phyloP scores from a whole-genome alignment of 495 filamentous ascomycete genomes.

The Penicillium nucicola region DNA sequence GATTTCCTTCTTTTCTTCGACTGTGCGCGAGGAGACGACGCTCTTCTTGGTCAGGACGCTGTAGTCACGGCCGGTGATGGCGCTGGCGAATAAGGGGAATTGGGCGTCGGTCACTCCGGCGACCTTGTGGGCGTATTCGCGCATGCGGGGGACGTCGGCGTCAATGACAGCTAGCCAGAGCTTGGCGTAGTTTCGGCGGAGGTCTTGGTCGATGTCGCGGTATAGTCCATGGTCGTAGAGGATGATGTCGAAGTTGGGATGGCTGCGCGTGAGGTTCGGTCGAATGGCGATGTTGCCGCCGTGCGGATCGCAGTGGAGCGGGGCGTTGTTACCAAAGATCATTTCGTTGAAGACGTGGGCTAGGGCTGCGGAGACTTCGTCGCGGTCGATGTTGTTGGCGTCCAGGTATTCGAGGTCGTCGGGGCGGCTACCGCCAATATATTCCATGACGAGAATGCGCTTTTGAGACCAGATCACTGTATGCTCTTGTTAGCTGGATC shows the following conservation, averaged over 20 bases:
- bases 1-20: conserved; percentile 77
- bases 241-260: conserved; percentile 92
- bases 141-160: conserved; percentile 77
- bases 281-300: conserved; percentile 96
- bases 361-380: conserved; percentile 92
- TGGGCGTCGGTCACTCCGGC: conserved; percentile 88
- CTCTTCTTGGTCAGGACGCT: conserved; percentile 59
- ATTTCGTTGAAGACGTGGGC: conserved; percentile 98
- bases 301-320: conserved; percentile 96
- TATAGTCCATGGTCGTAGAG: conserved; percentile 99
- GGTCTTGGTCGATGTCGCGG: conserved; percentile 75
- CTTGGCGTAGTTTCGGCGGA: conserved; percentile 89
- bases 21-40: conserved; percentile 61
- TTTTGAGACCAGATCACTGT: conserved; percentile 82
- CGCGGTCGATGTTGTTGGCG: conserved; percentile 80
- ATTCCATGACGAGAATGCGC: conserved; percentile 94
- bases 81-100: conserved; percentile 92
- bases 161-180: conserved; percentile 97
- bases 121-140: conserved; percentile 82
- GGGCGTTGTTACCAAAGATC: conserved; percentile 90
- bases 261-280: conserved; percentile 55
- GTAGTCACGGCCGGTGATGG: conserved; percentile 94
- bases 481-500: conserved; percentile 12
- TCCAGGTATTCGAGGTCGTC: conserved; percentile 90
- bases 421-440: conserved; percentile 77